phyloP scores from a whole-genome alignment of 169 alveolate species.

The Eimeria falciformis region DNA sequence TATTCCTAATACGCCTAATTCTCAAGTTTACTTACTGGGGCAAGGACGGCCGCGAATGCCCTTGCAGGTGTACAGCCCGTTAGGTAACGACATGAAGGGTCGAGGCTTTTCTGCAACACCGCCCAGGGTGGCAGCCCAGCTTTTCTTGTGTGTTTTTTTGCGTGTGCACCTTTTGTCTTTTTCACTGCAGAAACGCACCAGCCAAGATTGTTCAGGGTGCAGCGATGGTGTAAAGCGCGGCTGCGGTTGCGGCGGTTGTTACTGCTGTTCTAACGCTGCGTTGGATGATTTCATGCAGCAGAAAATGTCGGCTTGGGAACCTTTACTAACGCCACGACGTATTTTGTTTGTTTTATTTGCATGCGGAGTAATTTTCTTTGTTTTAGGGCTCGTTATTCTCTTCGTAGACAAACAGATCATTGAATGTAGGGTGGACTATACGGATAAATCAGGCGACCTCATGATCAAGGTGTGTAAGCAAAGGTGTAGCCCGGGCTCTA shows the following conservation, averaged over 20 bases:
- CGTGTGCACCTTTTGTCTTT: background rate
- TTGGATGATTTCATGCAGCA: constrained; percentile 83
- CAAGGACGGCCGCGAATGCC: background rate
- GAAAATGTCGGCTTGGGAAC: constrained; percentile 94
- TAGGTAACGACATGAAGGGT: background rate
- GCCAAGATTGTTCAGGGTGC: constrained; percentile 54
- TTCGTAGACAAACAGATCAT: constrained; percentile 5
- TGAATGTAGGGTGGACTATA: constrained; percentile 76
- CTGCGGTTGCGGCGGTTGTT: constrained; percentile 72
- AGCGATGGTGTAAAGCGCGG: constrained; percentile 56
- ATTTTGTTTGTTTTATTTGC: constrained; percentile 85
- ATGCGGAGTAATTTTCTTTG: constrained; percentile 82
- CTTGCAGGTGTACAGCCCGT: background rate
- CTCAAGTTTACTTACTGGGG: background rate
- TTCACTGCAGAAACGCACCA: background rate
- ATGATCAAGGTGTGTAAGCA: constrained; percentile 69
- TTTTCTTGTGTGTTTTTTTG: background rate
- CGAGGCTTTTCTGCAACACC: background rate
- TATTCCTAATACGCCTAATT: too few relatives aligned
- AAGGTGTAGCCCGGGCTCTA: background rate
- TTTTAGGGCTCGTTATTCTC: constrained; percentile 83
- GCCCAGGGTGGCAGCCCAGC: background rate
- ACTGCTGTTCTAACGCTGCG: constrained; percentile 65
- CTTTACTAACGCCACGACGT: constrained; percentile 91
- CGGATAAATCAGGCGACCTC: constrained; percentile 61